Evolutionary conservation across 2,329 filamentous ascomycete genomes (phyloP), one percentile per base, ranked within the genome.

Genomic region (Cucurbitaria berberidis): DNA sequence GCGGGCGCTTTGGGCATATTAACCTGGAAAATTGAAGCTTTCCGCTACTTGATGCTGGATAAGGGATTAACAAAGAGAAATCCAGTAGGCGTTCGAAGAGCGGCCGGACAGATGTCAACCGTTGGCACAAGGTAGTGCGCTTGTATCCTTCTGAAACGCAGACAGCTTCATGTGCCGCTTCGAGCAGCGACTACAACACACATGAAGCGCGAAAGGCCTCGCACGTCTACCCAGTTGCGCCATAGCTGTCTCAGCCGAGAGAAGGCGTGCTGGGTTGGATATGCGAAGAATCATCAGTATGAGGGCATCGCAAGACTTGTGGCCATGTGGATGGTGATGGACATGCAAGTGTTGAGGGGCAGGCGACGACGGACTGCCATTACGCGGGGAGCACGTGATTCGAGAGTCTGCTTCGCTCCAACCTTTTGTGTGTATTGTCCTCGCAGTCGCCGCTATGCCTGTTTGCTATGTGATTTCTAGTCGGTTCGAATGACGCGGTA

Each of bases 191-290:
- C 61, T 68, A 68, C 63, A 61, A 72, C 69, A 68, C 66, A 74
- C 55, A 62, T 75, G 72, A 75, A 68, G 72, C 72, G 68, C 64
- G 42, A 59, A 51, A 64, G 63, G 70, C 69, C 61, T 73, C 70
- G 71, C 61, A 68, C 51, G 53, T 48, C 51, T 55, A 30, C 43
- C 46, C 58, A 42, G 51, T 54, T 53, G 59, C 54, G 60, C 59
- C 59, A 64, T 67, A 55, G 62, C 34, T 55, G 70, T 74, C 67
- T 74, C 71, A 70, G 63, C 58, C 59, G 50, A 63, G 49, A 45
- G 48, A 47, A 52, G 46, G 51, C 32, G 47, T 42, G 53, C 43
- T 53, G 52, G 62, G 45, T 34, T 48, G 54, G 29, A 48, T 44
- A 57, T 58, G 60, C 51, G 58, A 19, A 44, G 13, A 38, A 43